Conservation (phyloP, 73 alveolate species). For the Symbiodinium pilosum region DNA sequence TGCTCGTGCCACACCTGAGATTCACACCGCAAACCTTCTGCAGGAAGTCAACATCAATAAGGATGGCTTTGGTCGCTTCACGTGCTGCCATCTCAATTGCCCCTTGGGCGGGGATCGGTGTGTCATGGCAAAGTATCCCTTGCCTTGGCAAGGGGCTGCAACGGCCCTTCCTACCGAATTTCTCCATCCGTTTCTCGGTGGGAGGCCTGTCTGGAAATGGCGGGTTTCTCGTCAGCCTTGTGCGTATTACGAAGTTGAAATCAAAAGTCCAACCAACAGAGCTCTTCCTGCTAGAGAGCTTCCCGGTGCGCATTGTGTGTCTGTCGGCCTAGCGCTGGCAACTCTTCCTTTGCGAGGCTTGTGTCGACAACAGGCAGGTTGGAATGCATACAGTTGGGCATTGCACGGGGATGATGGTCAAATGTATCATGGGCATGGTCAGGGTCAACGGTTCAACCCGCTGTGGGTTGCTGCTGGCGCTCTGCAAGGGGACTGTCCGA, state of each 20-base stretch:
- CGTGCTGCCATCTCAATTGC: slow-evolving; percentile 7
- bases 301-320: slow-evolving; percentile 33
- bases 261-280: background rate
- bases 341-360: slow-evolving; percentile 70
- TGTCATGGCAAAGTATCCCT: slow-evolving; percentile 41
- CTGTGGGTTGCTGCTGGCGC: background rate
- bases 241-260: slow-evolving; percentile 46
- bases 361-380: slow-evolving; percentile 64
- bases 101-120: slow-evolving; percentile 91
- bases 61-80: background rate
- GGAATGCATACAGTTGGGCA: slow-evolving; percentile 79
- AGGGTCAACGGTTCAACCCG: slow-evolving; percentile 18
- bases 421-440: slow-evolving; percentile 75
- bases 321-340: slow-evolving; percentile 68
- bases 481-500: too few species aligned
- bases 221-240: slow-evolving; percentile 30
- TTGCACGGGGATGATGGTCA: slow-evolving; percentile 88
- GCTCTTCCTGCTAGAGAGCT: background rate
- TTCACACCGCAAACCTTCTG: background rate
- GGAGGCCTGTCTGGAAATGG: background rate
- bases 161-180: slow-evolving; percentile 4
- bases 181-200: background rate
- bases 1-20: background rate
- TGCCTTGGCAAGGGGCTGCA: slow-evolving; percentile 62
- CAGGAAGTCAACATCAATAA: background rate